These are phyloP conservation scores for Dichotomopilus funicola DNA, from an alignment of 2,329 filamentous ascomycete genomes.

Conservation along the genomic window DNA sequence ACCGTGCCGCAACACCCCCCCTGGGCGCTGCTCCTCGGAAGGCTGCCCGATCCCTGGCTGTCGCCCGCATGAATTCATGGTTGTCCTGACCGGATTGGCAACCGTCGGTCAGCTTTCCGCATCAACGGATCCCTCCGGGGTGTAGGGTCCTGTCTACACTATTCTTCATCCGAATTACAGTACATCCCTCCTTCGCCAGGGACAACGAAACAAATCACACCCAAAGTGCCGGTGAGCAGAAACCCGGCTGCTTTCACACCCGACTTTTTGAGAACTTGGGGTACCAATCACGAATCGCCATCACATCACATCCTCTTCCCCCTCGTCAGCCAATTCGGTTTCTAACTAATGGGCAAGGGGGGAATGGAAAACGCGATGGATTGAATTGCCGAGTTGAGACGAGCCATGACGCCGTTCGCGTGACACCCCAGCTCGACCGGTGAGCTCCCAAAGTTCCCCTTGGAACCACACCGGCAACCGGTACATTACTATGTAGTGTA, in stretches of 20 bases:
- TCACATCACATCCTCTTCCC: neutral
- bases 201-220: too few species aligned
- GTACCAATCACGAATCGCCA: slow-evolving; percentile 1
- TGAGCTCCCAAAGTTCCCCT: slow-evolving; percentile 3
- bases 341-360: too few species aligned
- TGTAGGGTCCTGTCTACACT: too few species aligned
- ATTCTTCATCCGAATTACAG: too few species aligned
- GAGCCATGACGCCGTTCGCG: neutral
- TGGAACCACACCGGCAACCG: neutral
- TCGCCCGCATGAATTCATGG: too few species aligned
- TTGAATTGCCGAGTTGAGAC: slow-evolving; percentile 6
- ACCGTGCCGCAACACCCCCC: neutral
- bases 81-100: too few species aligned
- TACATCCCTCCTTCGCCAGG: too few species aligned
- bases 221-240: neutral
- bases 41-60: slow-evolving; percentile 3
- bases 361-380: neutral
- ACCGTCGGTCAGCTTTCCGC: too few species aligned
- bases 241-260: neutral
- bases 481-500: neutral
- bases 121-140: too few species aligned
- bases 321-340: too few species aligned
- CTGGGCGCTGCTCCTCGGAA: neutral
- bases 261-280: neutral
- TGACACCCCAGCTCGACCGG: slow-evolving; percentile 9